Conservation (phyloP, 2,329 filamentous ascomycete genomes). For the Penicillium sp. region DNA sequence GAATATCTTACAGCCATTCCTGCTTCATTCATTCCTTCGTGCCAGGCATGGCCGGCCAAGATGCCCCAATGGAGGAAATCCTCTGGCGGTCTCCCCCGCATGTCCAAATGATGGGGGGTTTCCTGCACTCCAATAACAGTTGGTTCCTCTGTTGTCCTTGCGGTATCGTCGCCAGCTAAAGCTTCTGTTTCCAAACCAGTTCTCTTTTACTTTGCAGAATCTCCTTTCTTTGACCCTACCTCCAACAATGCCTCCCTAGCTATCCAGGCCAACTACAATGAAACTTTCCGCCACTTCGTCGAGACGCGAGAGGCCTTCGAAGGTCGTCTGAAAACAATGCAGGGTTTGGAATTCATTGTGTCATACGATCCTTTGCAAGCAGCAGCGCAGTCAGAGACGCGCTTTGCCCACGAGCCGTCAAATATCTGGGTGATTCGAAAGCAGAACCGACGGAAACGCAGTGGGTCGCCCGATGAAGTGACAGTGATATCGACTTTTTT, state of each 20-base stretch:
- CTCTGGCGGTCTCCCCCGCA: slow-evolving; percentile 43
- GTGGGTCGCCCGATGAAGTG: slow-evolving; percentile 44
- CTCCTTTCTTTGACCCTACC: slow-evolving; percentile 57
- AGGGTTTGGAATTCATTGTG: slow-evolving; percentile 56
- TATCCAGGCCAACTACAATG: slow-evolving; percentile 48
- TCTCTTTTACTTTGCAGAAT: slow-evolving; percentile 57
- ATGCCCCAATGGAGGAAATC: slow-evolving; percentile 41
- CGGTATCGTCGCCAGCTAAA: neutral
- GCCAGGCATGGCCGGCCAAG: slow-evolving; percentile 32
- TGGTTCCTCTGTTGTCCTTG: slow-evolving; percentile 9
- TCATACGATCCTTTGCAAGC: slow-evolving; percentile 52
- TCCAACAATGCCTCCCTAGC: slow-evolving; percentile 56
- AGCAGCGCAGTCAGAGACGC: slow-evolving; percentile 37
- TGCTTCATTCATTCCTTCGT: neutral
- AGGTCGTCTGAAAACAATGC: slow-evolving; percentile 48
- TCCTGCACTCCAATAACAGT: slow-evolving; percentile 44
- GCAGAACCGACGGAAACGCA: slow-evolving; percentile 47
- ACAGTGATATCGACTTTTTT: slow-evolving; percentile 55
- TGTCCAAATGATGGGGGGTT: slow-evolving; percentile 44
- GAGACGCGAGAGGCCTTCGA: slow-evolving; percentile 55
- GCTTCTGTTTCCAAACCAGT: slow-evolving; percentile 36
- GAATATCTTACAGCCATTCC: too few relatives aligned
- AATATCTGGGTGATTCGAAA: slow-evolving; percentile 58
- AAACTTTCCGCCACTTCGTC: slow-evolving; percentile 46
- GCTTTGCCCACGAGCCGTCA: slow-evolving; percentile 43